A percentile compares a stretch with the other conserved stretches of the same genome.
Evolutionary conservation across 2,329 filamentous ascomycete species (phyloP).

Genomic region (Apiospora malaysiana): DNA sequence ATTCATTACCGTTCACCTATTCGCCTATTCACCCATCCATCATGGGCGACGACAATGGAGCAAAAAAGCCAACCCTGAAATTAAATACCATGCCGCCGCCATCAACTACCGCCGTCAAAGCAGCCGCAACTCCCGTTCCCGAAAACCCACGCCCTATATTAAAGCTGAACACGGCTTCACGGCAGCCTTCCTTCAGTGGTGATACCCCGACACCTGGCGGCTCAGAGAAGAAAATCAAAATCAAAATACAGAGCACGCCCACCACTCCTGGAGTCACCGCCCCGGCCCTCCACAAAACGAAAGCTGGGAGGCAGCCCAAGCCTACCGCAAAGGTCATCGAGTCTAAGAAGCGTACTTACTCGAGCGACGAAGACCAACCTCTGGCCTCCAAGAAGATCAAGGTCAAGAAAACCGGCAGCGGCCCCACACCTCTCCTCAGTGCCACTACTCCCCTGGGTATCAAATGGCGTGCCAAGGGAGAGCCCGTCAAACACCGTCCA

Average conservation of each 20-base stretch:
- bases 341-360: constrained; percentile 66
- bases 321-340: constrained; percentile 63
- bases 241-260: constrained; percentile 44
- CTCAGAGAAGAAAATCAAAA: constrained; percentile 45
- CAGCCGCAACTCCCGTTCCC: constrained; percentile 27
- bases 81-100: constrained; percentile 42
- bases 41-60: constrained; percentile 27
- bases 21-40: neutral
- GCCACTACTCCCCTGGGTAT: constrained; percentile 47
- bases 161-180: constrained; percentile 40
- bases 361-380: constrained; percentile 54
- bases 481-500: constrained; percentile 69
- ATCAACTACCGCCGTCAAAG: constrained; percentile 23
- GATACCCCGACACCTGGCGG: constrained; percentile 37
- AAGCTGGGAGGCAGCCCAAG: constrained; percentile 64
- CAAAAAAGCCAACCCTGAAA: constrained; percentile 38
- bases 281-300: constrained; percentile 53
- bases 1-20: neutral
- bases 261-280: constrained; percentile 36
- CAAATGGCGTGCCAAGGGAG: constrained; percentile 70
- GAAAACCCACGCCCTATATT: constrained; percentile 39
- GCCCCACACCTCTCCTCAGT: constrained; percentile 37
- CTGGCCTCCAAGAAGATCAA: constrained; percentile 59
- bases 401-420: constrained; percentile 44
- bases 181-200: constrained; percentile 36